Evolutionary conservation across 2,329 filamentous ascomycete species (phyloP).

Genomic region (Cladophialophora immunda): DNA sequence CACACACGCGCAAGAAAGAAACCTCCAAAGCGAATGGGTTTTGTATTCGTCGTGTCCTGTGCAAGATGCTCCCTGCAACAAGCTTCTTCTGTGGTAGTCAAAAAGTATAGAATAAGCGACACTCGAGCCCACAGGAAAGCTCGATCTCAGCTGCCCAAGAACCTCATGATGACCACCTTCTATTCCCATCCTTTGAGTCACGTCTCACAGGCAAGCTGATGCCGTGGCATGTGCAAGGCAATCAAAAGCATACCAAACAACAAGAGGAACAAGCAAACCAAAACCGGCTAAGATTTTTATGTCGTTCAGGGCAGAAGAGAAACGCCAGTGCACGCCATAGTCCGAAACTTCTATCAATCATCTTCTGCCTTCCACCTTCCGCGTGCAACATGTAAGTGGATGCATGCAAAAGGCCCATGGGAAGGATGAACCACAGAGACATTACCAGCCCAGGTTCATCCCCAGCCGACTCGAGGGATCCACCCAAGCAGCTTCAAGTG

Average conservation of each 20-base stretch:
- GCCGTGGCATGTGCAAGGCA: neutral
- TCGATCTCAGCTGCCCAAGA: neutral
- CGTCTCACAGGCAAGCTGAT: neutral
- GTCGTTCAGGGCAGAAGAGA: constrained; percentile 5
- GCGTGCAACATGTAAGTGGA: neutral
- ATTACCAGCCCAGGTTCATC: neutral
- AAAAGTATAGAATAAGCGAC: neutral
- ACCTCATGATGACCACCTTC: neutral
- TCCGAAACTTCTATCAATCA: neutral
- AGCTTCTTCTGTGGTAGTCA: neutral
- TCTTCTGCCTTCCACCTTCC: neutral
- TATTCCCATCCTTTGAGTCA: neutral
- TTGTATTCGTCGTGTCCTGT: neutral
- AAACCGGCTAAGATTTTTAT: constrained; percentile 5
- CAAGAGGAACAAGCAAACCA: neutral
- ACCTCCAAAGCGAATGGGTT: neutral
- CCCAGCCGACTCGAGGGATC: constrained; percentile 2
- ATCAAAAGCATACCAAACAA: neutral
- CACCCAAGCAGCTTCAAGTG: neutral
- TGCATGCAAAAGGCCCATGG: neutral
- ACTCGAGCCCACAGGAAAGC: neutral
- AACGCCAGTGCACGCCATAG: constrained; percentile 6
- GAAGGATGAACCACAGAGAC: constrained; percentile 3
- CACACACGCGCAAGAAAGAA: too few relatives aligned
- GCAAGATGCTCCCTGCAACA: neutral